Conservation (phyloP, 1,139 yeast genomes). For the Taphrina deformans region DNA sequence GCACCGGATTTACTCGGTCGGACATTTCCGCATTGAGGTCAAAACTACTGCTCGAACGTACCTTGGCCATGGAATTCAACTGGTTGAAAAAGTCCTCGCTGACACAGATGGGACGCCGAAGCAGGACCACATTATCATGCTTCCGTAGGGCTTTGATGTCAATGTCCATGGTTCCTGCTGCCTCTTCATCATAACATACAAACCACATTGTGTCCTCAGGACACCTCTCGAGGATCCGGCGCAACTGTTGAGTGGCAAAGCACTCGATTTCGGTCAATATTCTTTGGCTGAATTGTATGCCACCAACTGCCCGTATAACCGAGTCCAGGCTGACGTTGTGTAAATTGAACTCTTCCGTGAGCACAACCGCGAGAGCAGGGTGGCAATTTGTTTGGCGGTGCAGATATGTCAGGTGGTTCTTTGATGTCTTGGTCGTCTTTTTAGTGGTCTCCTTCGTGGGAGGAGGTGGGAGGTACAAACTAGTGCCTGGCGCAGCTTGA, state of each 20-base stretch:
- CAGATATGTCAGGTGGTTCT: not conserved
- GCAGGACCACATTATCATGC: conserved; percentile 1
- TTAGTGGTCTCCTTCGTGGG: not conserved
- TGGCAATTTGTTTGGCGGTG: not conserved
- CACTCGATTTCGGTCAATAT: conserved; percentile 12
- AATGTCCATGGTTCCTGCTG: not conserved
- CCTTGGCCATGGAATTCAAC: not conserved
- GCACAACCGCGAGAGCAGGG: not conserved
- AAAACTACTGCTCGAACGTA: not conserved
- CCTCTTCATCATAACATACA: conserved; percentile 17
- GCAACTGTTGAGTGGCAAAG: not conserved
- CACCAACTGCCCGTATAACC: not conserved
- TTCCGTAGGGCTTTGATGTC: not conserved
- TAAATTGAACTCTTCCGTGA: not conserved
- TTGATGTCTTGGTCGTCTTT: not conserved
- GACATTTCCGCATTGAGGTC: conserved; percentile 10
- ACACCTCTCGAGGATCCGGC: not conserved
- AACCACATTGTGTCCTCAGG: conserved; percentile 5
- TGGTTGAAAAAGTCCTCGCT: conserved; percentile 2
- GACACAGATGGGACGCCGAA: conserved; percentile 8
- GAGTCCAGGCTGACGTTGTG: not conserved
- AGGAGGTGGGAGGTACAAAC: not conserved
- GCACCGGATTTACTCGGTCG: conserved; percentile 6
- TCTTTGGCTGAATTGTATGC: not conserved
- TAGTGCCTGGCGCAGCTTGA: conserved; percentile 4